phyloP scores from a whole-genome alignment of 2,329 filamentous ascomycete species.

The Lasiodiplodia sp. region DNA sequence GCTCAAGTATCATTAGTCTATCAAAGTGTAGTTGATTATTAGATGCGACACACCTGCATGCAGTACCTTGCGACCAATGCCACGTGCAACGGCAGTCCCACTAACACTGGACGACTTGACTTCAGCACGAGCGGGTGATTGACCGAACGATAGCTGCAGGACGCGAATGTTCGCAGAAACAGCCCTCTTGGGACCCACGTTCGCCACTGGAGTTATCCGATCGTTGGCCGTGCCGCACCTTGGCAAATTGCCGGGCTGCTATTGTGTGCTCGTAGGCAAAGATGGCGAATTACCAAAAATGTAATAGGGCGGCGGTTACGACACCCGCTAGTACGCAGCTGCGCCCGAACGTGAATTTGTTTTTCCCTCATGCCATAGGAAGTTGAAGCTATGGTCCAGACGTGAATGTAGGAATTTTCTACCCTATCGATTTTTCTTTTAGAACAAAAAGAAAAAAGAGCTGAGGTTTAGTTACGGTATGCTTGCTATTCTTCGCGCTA shows the following conservation, averaged over 20 bases:
- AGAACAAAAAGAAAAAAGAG: too few relatives aligned
- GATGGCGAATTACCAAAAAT: conserved; percentile 25
- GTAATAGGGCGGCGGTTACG: conserved; percentile 1
- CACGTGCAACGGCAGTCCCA: neutral
- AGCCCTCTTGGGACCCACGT: neutral
- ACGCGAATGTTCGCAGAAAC: neutral
- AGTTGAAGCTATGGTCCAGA: too few relatives aligned
- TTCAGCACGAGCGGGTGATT: conserved; percentile 5
- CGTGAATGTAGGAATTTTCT: too few relatives aligned
- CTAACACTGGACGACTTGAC: neutral
- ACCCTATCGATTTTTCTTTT: too few relatives aligned
- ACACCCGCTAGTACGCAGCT: neutral
- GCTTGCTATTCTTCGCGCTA: too few relatives aligned
- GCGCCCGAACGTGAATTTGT: neutral
- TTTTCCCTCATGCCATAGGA: too few relatives aligned
- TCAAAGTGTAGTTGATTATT: neutral
- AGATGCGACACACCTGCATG: neutral
- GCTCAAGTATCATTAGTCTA: neutral
- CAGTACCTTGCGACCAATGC: neutral
- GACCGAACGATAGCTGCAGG: neutral
- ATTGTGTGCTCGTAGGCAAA: conserved; percentile 14
- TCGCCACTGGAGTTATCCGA: neutral
- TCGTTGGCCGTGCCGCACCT: neutral
- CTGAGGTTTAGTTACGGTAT: too few relatives aligned
- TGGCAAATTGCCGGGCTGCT: conserved; percentile 6